phyloP scores from a whole-genome alignment of 345 rosid species.

The Lepidium aucheri region DNA sequence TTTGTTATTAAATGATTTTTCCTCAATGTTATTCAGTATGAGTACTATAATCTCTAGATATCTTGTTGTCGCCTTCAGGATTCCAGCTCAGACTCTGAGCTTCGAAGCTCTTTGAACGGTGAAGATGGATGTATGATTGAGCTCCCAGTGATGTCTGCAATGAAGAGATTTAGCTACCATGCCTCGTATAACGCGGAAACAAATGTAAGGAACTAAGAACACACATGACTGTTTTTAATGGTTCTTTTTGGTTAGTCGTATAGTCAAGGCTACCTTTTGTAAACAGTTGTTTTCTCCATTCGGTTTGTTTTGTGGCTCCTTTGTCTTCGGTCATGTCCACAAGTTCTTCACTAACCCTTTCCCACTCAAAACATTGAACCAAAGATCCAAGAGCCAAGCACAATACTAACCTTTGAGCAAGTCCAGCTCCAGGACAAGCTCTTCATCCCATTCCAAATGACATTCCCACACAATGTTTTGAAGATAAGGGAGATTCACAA shows the following conservation, averaged over 20 bases:
- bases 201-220: not conserved
- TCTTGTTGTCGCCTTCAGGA: not conserved
- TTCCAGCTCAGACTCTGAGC: too few relatives aligned
- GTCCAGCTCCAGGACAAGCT: slow-evolving; percentile 33
- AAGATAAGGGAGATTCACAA: slow-evolving; percentile 28
- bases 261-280: too few relatives aligned
- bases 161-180: not conserved
- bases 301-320: too few relatives aligned
- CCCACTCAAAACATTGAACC: slow-evolving; percentile 49
- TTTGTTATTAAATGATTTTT: too few relatives aligned
- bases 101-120: not conserved
- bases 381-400: slow-evolving; percentile 30
- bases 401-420: slow-evolving; percentile 32
- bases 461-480: slow-evolving; percentile 35
- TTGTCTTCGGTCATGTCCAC: slow-evolving; percentile 1
- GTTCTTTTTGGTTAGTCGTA: too few relatives aligned
- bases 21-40: too few relatives aligned
- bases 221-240: not conserved
- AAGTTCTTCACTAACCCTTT: slow-evolving; percentile 18
- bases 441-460: slow-evolving; percentile 43
- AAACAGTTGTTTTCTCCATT: too few relatives aligned
- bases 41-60: not conserved
- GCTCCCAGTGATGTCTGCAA: not conserved
- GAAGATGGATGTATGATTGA: not conserved
- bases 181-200: not conserved